phyloP scores from a whole-genome alignment of 2,329 filamentous ascomycete genomes.

The Fonsecaea multimorphosa region DNA sequence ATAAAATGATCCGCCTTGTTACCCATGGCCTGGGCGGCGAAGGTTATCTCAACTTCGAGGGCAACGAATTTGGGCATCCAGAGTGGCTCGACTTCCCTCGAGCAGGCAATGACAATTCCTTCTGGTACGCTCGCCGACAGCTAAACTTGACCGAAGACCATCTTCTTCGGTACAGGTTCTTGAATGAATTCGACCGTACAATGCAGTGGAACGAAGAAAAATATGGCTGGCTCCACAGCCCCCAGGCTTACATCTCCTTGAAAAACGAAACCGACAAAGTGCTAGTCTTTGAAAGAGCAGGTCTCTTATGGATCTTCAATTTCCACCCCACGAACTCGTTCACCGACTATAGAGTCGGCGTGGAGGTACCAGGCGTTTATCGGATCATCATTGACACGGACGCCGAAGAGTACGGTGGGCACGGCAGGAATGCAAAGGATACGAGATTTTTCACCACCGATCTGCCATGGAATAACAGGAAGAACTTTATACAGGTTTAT shows the following conservation, averaged over 20 bases:
- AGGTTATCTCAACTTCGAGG: conserved; percentile 97
- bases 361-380: conserved; percentile 86
- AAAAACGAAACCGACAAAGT: conserved; percentile 96
- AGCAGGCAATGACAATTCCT: conserved; percentile 88
- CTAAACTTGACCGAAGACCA: conserved; percentile 88
- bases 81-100: conserved; percentile 99
- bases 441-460: conserved; percentile 92
- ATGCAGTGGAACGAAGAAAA: conserved; percentile 90
- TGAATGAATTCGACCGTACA: conserved; percentile 89
- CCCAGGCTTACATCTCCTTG: conserved; percentile 88
- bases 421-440: conserved; percentile 75
- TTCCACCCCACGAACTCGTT: conserved; percentile 87
- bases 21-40: conserved; percentile 92
- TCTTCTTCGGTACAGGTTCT: conserved; percentile 83
- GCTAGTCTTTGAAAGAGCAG: conserved; percentile 91
- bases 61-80: conserved; percentile 97
- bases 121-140: conserved; percentile 91
- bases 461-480: conserved; percentile 85
- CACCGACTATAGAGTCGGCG: conserved; percentile 88
- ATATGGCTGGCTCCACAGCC: conserved; percentile 85
- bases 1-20: conserved; percentile 96
- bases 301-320: conserved; percentile 93
- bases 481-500: conserved; percentile 92
- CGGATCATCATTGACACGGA: conserved; percentile 85
- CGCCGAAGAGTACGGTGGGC: conserved; percentile 75